Evolutionary conservation across 2,329 filamentous ascomycete species (phyloP), one percentile per base, ranked within the genome.

Genomic region (Trichophyton equinum): DNA sequence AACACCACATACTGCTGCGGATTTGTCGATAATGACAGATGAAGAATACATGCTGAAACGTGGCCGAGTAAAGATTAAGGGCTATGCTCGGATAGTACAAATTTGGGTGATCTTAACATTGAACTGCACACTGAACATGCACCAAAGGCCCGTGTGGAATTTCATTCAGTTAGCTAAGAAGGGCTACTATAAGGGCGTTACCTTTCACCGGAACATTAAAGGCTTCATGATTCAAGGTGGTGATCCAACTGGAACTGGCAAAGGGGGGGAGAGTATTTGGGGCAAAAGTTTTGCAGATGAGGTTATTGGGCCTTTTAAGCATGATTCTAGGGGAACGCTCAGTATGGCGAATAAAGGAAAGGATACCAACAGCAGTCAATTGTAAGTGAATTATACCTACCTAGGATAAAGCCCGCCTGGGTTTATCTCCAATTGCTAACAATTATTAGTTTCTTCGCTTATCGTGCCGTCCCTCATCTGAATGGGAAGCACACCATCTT

Each of bases 301-400:
- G 71, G 87, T 97, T 64, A 91, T 96, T 15, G 91, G 91, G 0
- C 90, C 92, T 0, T 74, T 91, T 46, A 87, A 86, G n/a, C 94
- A 99, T 68, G 87, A 90, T 69, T 77, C 81, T 0, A 81, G 91
- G 30, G 94, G 94, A 11, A 82, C 91, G 0, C 71, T 95, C 27
- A 91, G 87, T 66, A 99, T 99, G 94, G 94, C 94, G 46, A 99
- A 99, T 75, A 99, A 99, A 72, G 94, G 94, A 62, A 96, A 96
- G 71, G 92, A 96, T 70, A 97, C 92, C 22, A 99, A 99, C 75
- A 94, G 89, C 7, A 89, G 85, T 67, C 94, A 99, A 74, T 99
- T 87, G 75, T 77, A 64, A 70, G 75, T 13, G 20, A n/a, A 44
- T 44, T 15, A 1, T 18, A 18, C n/a, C 15, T 3, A 44, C 38